phyloP scores from a whole-genome alignment of 176 grass and related monocot species.

The Alloteropsis semialata region DNA sequence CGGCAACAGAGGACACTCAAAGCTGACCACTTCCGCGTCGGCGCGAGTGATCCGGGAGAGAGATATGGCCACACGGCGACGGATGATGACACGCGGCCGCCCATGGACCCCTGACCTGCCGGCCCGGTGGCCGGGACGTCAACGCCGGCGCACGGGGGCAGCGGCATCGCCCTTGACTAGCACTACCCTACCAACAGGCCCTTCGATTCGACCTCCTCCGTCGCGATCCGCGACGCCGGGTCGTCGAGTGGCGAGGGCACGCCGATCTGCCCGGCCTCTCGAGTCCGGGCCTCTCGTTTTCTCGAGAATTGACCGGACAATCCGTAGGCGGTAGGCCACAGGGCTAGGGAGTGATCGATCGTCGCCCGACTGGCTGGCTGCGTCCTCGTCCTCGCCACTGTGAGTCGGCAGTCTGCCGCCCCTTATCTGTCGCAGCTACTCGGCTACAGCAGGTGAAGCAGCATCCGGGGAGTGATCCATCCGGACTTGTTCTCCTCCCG shows the following conservation, averaged over 20 bases:
- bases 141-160: neutral
- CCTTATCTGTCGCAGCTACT: neutral
- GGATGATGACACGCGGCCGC: conserved; percentile 1
- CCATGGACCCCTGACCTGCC: neutral
- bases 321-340: neutral
- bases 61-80: neutral
- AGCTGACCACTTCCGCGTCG: neutral
- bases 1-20: no score
- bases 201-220: neutral
- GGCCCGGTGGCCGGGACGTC: neutral
- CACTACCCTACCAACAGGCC: no score
- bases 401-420: neutral
- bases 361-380: neutral
- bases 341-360: neutral
- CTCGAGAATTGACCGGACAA: neutral
- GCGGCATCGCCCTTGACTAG: neutral
- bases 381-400: neutral
- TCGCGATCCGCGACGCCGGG: neutral
- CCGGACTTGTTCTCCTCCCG: neutral
- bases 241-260: neutral
- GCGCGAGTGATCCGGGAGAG: neutral
- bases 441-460: neutral
- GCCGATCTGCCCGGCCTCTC: neutral
- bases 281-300: neutral
- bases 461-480: neutral